Base-by-base conservation (phyloP, 2,329 filamentous ascomycete species). In the Neopestalotiopsis rosae region DNA sequence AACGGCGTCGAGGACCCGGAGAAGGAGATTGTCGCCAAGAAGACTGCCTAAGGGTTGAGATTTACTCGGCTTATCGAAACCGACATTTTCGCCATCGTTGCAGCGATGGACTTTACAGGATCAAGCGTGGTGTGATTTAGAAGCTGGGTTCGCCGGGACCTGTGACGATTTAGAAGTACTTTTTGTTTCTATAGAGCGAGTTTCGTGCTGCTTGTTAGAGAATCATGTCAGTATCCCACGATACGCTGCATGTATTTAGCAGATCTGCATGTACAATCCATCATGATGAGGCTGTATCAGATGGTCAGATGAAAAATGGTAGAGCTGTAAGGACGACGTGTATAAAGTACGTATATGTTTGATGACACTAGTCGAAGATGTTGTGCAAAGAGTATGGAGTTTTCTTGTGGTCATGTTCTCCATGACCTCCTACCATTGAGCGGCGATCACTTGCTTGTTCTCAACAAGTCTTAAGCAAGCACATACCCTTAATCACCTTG, bases 1-100 rank as follows among this genome's bases (percentile, higher is more conserved):
- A 94, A 94, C 77, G 90, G 91, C 12, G 79, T 85, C 59, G 81
- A 84, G 65, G 72, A 75, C 69, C 79, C 78, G 70, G 75, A 82
- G 70, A 79, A 76, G 66, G 81, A 81, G 61, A 81, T 79, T 38
- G 63, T 74, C 24, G 66, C 61, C 28, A 20, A 62, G 32, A 52
- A 52, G n/a, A 20, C 45, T 24, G n/a, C n/a, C 45, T 52, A 52
- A 17, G 20, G n/a, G 17, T 28, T 28, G 24, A 28, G 45, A 17
- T 52, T 5, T 24, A 38, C 34, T 24, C 24, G 24, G 24, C 24
- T 28, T 28, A 28, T 28, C 24, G 24, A 4, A 28, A 28, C 24
- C 24, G 2, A 28, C 24, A 28, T 28, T 28, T 28, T 28, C 3
- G 24, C 24, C 24, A 28, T 28, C 24, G 24, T 14, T 38, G 34